Conservation (phyloP, 2,329 filamentous ascomycete genomes). For the Alternaria longipes region DNA sequence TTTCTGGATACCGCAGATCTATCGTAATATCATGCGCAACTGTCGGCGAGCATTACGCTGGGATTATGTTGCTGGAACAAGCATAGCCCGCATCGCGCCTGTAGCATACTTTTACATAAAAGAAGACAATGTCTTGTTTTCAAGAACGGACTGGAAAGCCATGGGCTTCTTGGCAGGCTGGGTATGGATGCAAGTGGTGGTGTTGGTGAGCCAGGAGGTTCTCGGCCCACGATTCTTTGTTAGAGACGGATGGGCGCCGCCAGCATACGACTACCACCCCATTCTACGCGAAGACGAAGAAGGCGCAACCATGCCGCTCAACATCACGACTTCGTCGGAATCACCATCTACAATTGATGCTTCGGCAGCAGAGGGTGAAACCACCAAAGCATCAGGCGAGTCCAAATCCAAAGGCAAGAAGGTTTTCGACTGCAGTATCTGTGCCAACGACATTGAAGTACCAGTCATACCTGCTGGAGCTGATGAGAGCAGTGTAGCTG, state of each 20-base stretch:
- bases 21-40: constrained; percentile 88
- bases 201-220: constrained; percentile 82
- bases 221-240: constrained; percentile 90
- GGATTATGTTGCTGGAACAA: constrained; percentile 89
- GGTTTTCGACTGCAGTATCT: constrained; percentile 91
- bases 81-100: constrained; percentile 77
- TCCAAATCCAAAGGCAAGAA: constrained; percentile 65
- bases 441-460: constrained; percentile 89
- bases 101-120: constrained; percentile 86
- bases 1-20: constrained; percentile 91
- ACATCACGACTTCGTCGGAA: constrained; percentile 56
- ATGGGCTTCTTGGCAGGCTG: constrained; percentile 75
- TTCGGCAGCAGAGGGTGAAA: constrained; percentile 19
- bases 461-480: constrained; percentile 72
- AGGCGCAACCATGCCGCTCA: constrained; percentile 78
- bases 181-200: constrained; percentile 86
- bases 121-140: constrained; percentile 81
- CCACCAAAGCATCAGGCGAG: constrained; percentile 47
- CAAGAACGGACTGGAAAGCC: constrained; percentile 71
- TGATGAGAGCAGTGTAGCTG: constrained; percentile 44
- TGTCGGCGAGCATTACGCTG: constrained; percentile 90
- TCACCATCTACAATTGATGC: constrained; percentile 20
- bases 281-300: constrained; percentile 86
- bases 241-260: constrained; percentile 70
- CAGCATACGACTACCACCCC: constrained; percentile 94